Conservation (phyloP, 2,329 filamentous ascomycete species). For the Botryotinia calthae region DNA sequence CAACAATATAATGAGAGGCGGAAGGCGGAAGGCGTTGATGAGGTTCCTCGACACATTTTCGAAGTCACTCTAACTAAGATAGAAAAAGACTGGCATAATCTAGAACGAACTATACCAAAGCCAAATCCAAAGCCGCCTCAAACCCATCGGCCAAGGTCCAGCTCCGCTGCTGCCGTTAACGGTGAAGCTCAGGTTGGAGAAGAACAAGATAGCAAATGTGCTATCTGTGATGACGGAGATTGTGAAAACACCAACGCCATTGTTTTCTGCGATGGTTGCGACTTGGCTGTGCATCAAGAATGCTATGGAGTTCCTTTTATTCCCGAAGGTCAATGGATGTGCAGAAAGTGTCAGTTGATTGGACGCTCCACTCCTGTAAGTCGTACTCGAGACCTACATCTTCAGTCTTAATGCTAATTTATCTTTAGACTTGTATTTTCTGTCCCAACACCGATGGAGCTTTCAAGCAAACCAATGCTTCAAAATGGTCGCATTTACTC, state of each 20-base stretch:
- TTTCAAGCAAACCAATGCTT: slow-evolving; percentile 96
- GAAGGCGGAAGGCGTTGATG: slow-evolving; percentile 69
- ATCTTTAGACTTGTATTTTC: slow-evolving; percentile 81
- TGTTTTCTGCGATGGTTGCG: slow-evolving; percentile 97
- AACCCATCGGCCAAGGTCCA: slow-evolving; percentile 87
- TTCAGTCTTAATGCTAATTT: slow-evolving; percentile 23
- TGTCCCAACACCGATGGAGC: slow-evolving; percentile 96
- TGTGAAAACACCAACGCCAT: slow-evolving; percentile 99
- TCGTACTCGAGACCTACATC: slow-evolving; percentile 38
- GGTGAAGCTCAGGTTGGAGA: slow-evolving; percentile 85
- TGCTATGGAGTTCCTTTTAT: slow-evolving; percentile 99
- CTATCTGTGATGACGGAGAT: slow-evolving; percentile 97
- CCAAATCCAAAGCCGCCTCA: slow-evolving; percentile 95
- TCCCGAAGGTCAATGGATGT: slow-evolving; percentile 97
- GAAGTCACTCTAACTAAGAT: slow-evolving; percentile 99
- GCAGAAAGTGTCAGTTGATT: slow-evolving; percentile 92
- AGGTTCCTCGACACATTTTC: slow-evolving; percentile 89
- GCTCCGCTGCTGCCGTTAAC: slow-evolving; percentile 92
- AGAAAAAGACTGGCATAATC: slow-evolving; percentile 95
- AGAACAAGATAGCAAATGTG: slow-evolving; percentile 95
- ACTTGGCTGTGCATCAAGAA: slow-evolving; percentile 95
- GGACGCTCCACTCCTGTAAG: slow-evolving; percentile 79
- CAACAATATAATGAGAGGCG: slow-evolving; percentile 78
- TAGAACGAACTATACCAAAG: slow-evolving; percentile 96
- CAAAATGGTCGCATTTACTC: slow-evolving; percentile 94